Evolutionary conservation across 2,329 filamentous ascomycete genomes (phyloP), one percentile per base, ranked within the genome.

Genomic region (Xylaria sp.): DNA sequence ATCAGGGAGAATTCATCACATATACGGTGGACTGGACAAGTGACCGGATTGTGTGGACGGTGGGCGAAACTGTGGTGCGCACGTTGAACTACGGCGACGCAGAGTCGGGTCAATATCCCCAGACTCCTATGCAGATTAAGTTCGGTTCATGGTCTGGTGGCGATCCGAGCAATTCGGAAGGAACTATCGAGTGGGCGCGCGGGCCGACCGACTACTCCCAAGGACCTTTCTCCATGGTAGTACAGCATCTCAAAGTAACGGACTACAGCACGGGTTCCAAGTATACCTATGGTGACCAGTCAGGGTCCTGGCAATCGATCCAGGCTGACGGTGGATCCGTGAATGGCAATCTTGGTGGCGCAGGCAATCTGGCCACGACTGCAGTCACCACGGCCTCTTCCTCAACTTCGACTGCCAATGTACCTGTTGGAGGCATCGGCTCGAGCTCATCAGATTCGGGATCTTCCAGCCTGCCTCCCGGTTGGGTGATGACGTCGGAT

Each of bases 101-200:
- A 68, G 88, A 91, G 70, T 78, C 84, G 64, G 86, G 85, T 71
- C 92, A 97, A 81, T 99, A 97, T 78, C 96, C 96, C 8, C 96
- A 99, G 83, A 94, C 94, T 0, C 96, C 96, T 3, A 97, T 97
- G 94, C 92, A 94, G 82, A 83, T 98, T 82, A 97, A 95, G 82
- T 90, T 98, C 75, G 96, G 96, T 69, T 85, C 92, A 66, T 99
- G 96, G 96, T 90, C 93, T 62, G 96, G 94, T 77, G 96, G 96
- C 74, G 96, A 98, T 80, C 82, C 93, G 0, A 86, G 85, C 75
- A 98, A 98, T 80, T 78, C 90, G 0, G 80, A 86, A 15, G 96
- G 96, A 67, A 98, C 95, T 18, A 93, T 98, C 75, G 85, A 89
- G 72, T 99, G 96, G 96, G 93, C 96, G 66, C 88, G 91, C 64